A percentile compares a stretch with the other conserved stretches of the same genome.
These are phyloP conservation scores for Talaromyces proteolyticus DNA, from an alignment of 495 filamentous ascomycete genomes.

Conservation along the genomic window DNA sequence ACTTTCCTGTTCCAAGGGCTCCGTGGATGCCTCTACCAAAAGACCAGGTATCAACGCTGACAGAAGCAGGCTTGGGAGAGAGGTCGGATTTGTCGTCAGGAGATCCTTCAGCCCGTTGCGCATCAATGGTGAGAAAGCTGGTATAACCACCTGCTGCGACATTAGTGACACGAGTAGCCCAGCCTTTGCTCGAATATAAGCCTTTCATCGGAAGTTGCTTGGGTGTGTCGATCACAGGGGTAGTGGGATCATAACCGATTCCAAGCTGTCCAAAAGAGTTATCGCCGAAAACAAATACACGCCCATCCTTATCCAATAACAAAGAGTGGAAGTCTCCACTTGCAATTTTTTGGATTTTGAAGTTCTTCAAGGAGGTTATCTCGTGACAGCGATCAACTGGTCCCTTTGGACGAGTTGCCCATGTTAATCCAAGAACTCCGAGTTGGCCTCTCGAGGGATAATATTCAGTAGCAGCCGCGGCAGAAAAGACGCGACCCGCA, in stretches of 20 bases:
- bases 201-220: constrained; percentile 58
- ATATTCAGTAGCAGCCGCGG: constrained; percentile 66
- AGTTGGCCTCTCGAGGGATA: constrained; percentile 84
- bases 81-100: constrained; percentile 31
- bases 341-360: constrained; percentile 65
- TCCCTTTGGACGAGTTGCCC: constrained; percentile 69
- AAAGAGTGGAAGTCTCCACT: constrained; percentile 85
- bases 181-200: constrained; percentile 61
- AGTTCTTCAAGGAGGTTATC: constrained; percentile 55
- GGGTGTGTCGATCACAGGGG: constrained; percentile 61
- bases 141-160: constrained; percentile 82
- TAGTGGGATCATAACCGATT: constrained; percentile 55
- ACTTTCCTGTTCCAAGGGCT: constrained; percentile 76
- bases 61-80: constrained; percentile 39
- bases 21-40: constrained; percentile 84
- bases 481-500: constrained; percentile 77
- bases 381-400: constrained; percentile 78
- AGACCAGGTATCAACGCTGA: constrained; percentile 74
- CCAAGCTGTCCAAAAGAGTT: constrained; percentile 86
- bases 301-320: constrained; percentile 64
- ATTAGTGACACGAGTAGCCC: constrained; percentile 55
- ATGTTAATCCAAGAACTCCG: constrained; percentile 76
- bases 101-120: constrained; percentile 46
- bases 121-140: constrained; percentile 82
- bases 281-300: constrained; percentile 84